A percentile compares a stretch with the other conserved stretches of the same genome.
Conservation (phyloP, 768 basidiomycete genomes). For the Saitozyma sp. region DNA sequence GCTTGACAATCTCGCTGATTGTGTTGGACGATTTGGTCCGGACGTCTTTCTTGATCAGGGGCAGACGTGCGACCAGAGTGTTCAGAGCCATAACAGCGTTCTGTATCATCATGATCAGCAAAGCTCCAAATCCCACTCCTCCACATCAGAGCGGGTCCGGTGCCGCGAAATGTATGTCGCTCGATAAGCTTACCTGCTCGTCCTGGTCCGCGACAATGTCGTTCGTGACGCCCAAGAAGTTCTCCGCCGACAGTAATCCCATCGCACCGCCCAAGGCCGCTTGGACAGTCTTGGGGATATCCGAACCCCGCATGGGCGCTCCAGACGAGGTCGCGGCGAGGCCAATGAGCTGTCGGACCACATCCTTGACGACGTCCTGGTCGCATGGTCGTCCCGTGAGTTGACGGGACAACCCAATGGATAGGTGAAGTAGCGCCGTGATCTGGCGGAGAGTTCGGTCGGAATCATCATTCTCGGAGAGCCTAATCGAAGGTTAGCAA, state of each 20-base stretch:
- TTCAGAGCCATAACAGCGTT: constrained; percentile 59
- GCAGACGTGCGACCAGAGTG: constrained; percentile 67
- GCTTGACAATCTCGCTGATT: constrained; percentile 61
- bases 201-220: constrained; percentile 63
- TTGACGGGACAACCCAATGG: constrained; percentile 57
- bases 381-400: constrained; percentile 38
- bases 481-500: constrained; percentile 5
- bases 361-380: constrained; percentile 21
- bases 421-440: constrained; percentile 61
- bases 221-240: constrained; percentile 65
- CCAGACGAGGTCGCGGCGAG: constrained; percentile 21
- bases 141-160: too few relatives aligned
- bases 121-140: too few relatives aligned
- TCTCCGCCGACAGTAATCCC: constrained; percentile 65
- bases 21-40: constrained; percentile 60
- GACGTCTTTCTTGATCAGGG: constrained; percentile 61
- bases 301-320: constrained; percentile 8
- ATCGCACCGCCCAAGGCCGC: constrained; percentile 61
- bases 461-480: constrained; percentile 23
- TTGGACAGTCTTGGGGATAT: constrained; percentile 44
- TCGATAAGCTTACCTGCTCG: constrained; percentile 55
- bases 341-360: constrained; percentile 28
- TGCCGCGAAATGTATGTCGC: neutral
- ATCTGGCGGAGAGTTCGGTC: constrained; percentile 58
- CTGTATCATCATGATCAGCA: constrained; percentile 16